These are phyloP conservation scores for Aspergillus sp. DNA, from an alignment of 2,329 filamentous ascomycete species.

Conservation along the genomic window DNA sequence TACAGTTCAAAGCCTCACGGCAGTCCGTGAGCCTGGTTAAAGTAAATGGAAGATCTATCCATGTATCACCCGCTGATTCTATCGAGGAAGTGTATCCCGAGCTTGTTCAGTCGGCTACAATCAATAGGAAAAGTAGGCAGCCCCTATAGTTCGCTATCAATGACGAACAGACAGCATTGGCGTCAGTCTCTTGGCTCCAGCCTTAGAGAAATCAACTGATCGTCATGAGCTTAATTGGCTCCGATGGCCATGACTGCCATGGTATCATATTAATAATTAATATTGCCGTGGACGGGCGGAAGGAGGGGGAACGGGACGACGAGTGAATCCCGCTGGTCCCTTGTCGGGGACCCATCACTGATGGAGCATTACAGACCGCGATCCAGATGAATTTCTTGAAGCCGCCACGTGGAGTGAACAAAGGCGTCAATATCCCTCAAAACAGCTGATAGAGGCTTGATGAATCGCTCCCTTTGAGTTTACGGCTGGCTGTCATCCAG, in stretches of 20 bases:
- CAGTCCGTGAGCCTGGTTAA: neutral
- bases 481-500: neutral
- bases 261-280: neutral
- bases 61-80: neutral
- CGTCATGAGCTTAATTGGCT: neutral
- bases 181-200: neutral
- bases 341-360: neutral
- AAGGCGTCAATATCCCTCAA: neutral
- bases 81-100: neutral
- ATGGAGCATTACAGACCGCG: neutral
- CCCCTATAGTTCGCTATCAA: neutral
- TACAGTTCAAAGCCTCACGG: neutral
- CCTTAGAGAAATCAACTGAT: neutral
- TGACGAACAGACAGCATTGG: neutral
- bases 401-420: constrained; percentile 5
- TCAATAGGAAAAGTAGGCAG: neutral
- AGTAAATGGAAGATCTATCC: neutral
- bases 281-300: neutral
- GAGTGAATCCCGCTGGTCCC: neutral
- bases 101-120: neutral
- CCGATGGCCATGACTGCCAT: neutral
- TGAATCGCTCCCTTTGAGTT: neutral
- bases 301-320: neutral
- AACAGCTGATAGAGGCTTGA: neutral
- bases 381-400: neutral